Percentiles rank a stretch among this genome's conserved stretches.
Evolutionary conservation across 2,329 filamentous ascomycete species (phyloP).

Genomic region (Diaporthe citrichinensis): DNA sequence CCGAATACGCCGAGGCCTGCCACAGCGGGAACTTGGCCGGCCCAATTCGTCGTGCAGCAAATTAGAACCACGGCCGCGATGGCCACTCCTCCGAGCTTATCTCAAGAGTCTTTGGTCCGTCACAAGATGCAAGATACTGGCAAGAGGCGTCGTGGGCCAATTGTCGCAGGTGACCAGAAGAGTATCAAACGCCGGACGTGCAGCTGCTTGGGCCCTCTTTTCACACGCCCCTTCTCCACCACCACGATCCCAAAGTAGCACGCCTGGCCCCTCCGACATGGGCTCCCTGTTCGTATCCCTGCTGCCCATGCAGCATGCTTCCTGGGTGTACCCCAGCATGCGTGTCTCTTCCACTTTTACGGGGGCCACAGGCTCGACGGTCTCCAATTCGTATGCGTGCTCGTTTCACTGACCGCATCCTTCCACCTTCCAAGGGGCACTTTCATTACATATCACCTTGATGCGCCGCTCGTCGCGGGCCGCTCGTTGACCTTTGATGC

Average conservation of each 20-base stretch:
- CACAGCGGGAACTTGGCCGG: constrained; percentile 6
- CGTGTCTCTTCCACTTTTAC: constrained; percentile 37
- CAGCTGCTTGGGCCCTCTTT: constrained; percentile 36
- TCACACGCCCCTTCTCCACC: constrained; percentile 36
- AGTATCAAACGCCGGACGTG: constrained; percentile 35
- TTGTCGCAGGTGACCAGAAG: constrained; percentile 33
- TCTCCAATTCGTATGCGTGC: constrained; percentile 32
- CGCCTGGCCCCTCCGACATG: constrained; percentile 27
- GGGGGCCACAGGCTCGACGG: constrained; percentile 26
- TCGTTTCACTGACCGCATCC: constrained; percentile 39
- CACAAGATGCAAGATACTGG: constrained; percentile 19
- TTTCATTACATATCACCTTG: constrained; percentile 37
- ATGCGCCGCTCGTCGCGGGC: constrained; percentile 27
- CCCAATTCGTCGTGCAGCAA: constrained; percentile 24
- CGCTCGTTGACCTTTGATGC: constrained; percentile 3
- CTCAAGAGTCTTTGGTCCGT: constrained; percentile 15
- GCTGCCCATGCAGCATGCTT: constrained; percentile 34
- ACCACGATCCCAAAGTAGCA: constrained; percentile 33
- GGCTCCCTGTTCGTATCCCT: constrained; percentile 34
- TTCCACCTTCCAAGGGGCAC: constrained; percentile 37
- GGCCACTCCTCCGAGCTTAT: constrained; percentile 23
- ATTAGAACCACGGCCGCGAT: neutral
- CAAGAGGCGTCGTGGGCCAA: constrained; percentile 33
- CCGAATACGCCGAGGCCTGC: constrained; percentile 21
- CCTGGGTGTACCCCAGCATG: constrained; percentile 36